These are phyloP conservation scores for Penicillium bialowiezense DNA, from an alignment of 495 filamentous ascomycete genomes.

Conservation along the genomic window DNA sequence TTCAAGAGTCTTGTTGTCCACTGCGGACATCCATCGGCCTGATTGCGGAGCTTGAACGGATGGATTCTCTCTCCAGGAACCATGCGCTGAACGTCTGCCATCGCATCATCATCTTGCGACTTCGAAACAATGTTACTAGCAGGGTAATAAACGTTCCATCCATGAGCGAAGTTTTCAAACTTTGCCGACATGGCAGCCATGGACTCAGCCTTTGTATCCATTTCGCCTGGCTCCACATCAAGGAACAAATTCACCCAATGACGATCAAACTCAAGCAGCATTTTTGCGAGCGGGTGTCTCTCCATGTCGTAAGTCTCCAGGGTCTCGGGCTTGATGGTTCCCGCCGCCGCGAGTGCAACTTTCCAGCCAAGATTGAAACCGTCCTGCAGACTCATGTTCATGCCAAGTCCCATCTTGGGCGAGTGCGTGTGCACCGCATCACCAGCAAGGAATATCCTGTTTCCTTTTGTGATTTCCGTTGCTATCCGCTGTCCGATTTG, in stretches of 20 bases:
- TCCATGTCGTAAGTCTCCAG: slow-evolving; percentile 73
- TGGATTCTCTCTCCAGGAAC: slow-evolving; percentile 50
- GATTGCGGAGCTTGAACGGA: slow-evolving; percentile 52
- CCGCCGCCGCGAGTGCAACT: slow-evolving; percentile 62
- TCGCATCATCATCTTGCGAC: slow-evolving; percentile 13
- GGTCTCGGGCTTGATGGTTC: slow-evolving; percentile 51
- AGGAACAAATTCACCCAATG: slow-evolving; percentile 24
- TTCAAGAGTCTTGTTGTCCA: slow-evolving; percentile 44
- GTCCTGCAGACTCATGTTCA: slow-evolving; percentile 83
- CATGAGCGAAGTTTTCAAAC: slow-evolving; percentile 35
- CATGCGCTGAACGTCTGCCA: slow-evolving; percentile 29
- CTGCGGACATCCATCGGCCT: slow-evolving; percentile 49
- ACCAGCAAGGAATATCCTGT: slow-evolving; percentile 72
- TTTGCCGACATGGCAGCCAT: slow-evolving; percentile 28
- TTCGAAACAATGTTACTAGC: slow-evolving; percentile 29
- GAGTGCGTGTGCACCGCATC: slow-evolving; percentile 83
- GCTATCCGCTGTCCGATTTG: slow-evolving; percentile 72
- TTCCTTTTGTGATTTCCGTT: slow-evolving; percentile 61
- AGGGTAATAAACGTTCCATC: slow-evolving; percentile 34
- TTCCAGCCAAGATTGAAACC: slow-evolving; percentile 81
- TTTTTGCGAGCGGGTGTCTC: slow-evolving; percentile 65
- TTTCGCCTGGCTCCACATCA: slow-evolving; percentile 1
- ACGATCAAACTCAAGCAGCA: slow-evolving; percentile 67
- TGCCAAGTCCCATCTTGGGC: slow-evolving; percentile 81
- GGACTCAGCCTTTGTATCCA: slow-evolving; percentile 11